Evolutionary conservation across 148 eudicot genomes (phyloP), one percentile per base, ranked within the genome.

Genomic region (Fagopyrum homotropicum): DNA sequence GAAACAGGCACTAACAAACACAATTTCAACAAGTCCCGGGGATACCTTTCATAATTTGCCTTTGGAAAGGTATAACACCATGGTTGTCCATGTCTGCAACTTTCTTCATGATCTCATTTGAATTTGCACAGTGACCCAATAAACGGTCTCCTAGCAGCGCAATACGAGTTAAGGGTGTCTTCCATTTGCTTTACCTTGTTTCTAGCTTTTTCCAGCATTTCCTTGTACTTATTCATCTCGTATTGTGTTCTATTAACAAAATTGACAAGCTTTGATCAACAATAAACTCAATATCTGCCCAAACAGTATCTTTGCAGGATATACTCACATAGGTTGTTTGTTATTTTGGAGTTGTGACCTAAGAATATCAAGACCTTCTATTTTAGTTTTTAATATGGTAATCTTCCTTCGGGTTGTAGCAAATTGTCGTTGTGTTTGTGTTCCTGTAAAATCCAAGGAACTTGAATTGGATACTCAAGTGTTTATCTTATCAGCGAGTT

Each of bases 401-500:
- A 85, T 75, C 78, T 83, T 85, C 68, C 88, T 68, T 12, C 88
- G 84, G 49, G 79, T 81, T 22, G 78, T 79, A 64, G 88, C 77
- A 74, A 83, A 85, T 52, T 85, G 86, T 7, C 88, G 86, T 48
- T 81, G 86, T 8, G 86, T 79, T 76, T 85, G 81, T 69, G 86
- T 79, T 73, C 88, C 86, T 10, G 83, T 52, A 11, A 81, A 60
- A 45, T 83, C 79, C 66, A 83, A 73, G 50, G 82, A 73, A 44
- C 78, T 81, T 48, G 80, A 81, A 64, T 73, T 83, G 6, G 81
- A 72, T 35, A 85, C 82, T 86, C 79, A 76, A 55, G 40, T 22
- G 22, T 75, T 78, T 72, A 85, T 77, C 16, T 83, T 81, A 83
- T 85, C 88, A 69, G 81, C 78, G 47, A 83, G 86, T 70, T 85